A percentile compares a stretch with the other conserved stretches of the same genome.
phyloP scores from a whole-genome alignment of 805 yeast genomes.

The Suhomyces prunicola region DNA sequence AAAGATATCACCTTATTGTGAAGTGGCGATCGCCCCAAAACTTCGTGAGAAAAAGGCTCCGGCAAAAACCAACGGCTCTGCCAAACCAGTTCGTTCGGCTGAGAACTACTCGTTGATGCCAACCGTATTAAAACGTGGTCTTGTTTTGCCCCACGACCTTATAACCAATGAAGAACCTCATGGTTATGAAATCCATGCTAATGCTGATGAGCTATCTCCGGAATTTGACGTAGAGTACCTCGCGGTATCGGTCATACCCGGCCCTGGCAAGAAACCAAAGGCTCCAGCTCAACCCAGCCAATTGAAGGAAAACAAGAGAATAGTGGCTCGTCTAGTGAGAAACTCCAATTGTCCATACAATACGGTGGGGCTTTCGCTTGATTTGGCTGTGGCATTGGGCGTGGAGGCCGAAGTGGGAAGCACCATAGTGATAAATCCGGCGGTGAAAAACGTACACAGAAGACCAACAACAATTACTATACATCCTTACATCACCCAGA shows the following conservation, averaged over 20 bases:
- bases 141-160: conserved; percentile 51
- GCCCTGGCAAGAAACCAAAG: conserved; percentile 40
- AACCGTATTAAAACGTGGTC: conserved; percentile 48
- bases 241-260: conserved; percentile 49
- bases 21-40: conserved; percentile 74
- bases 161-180: conserved; percentile 19
- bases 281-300: conserved; percentile 11
- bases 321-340: conserved; percentile 52
- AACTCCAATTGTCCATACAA: conserved; percentile 29
- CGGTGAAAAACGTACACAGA: conserved; percentile 33
- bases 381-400: conserved; percentile 56
- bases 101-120: conserved; percentile 23
- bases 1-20: conserved; percentile 59
- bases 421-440: conserved; percentile 49
- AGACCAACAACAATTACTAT: conserved; percentile 42
- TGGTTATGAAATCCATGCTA: conserved; percentile 45
- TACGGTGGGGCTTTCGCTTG: conserved; percentile 51
- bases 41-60: conserved; percentile 19
- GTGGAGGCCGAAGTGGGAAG: conserved; percentile 49
- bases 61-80: conserved; percentile 50
- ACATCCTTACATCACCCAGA: conserved; percentile 53
- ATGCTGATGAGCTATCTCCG: conserved; percentile 31
- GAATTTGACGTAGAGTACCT: conserved; percentile 36
- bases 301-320: conserved; percentile 34
- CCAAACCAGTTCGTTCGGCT: conserved; percentile 4